Base-by-base conservation (phyloP, 2,329 filamentous ascomycete genomes). In the Tolypocladium capitatum region DNA sequence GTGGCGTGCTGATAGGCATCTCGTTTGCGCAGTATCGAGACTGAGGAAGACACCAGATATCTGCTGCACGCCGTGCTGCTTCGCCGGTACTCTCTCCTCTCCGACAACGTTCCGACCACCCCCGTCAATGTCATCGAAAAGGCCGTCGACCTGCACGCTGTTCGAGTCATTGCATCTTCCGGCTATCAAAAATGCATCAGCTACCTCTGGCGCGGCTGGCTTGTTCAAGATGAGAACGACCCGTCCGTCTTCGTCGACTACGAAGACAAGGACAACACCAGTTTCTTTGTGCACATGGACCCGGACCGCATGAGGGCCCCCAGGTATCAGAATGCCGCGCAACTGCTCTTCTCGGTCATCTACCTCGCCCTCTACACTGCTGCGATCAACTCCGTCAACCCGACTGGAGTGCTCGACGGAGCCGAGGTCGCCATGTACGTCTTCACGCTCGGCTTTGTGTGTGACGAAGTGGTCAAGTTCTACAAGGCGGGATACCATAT, bases 161-260 rank as follows among this genome's bases (percentile, higher is more conserved):
- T 97, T 42, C 75, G 78, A 14, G 81, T 98, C 43, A 97, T 97
- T 52, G 88, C 88, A 2, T 91, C 86, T 1, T 89, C 87, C 0
- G 91, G 92, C 27, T 98, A 97, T 64, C 92, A 97, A 55, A 95
- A 94, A 68, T 97, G 91, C 61, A 88, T 97, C 58, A 80, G 76
- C 52, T 88, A 94, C 60, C 80, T 98, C 9, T 98, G 92, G 92
- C 80, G 81, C 52, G 92, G 92, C 21, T 98, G 92, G 92, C 73
- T 97, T 9, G 82, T 95, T n/a, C 92, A 98, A 63, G 88, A 96
- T 55, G 89, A 96, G 57, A 76, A 90, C 45, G 90, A 97, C 56
- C 85, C 91, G 0, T 81, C 83, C n/a, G 81, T 81, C 46, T 98
- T 98, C 61, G 76, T 96, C 47, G 83, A 90, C 60, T 98, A 94